Evolutionary conservation across 2,329 filamentous ascomycete genomes (phyloP).

Genomic region (Nannizzia gypsea): DNA sequence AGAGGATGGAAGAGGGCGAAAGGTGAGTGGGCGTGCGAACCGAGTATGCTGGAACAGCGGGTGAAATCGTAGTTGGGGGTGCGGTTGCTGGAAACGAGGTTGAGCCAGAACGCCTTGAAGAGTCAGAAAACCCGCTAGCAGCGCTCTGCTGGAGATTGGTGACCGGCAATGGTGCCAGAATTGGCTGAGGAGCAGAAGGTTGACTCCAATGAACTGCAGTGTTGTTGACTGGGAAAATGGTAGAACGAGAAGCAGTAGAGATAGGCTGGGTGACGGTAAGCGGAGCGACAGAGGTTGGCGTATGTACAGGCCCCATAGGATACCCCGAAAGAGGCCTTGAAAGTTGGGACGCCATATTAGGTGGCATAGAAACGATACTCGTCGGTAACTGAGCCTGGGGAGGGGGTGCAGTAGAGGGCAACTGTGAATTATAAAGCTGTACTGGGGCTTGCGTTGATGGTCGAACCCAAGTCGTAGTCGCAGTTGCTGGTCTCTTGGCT

Average conservation of each 20-base stretch:
- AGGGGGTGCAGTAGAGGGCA: conserved; percentile 16
- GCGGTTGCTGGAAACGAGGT: conserved; percentile 39
- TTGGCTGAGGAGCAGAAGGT: conserved; percentile 7
- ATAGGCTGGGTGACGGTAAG: neutral
- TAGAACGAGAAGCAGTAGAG: neutral
- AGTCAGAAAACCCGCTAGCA: conserved; percentile 22
- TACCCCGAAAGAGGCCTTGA: conserved; percentile 14
- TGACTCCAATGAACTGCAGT: neutral
- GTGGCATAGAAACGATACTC: conserved; percentile 9
- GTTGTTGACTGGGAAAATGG: neutral
- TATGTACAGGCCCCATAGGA: conserved; percentile 16
- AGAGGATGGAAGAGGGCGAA: conserved; percentile 75
- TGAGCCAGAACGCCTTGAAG: conserved; percentile 39
- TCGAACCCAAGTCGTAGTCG: conserved; percentile 5
- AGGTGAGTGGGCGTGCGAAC: conserved; percentile 53
- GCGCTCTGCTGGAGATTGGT: conserved; percentile 21
- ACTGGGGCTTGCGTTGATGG: conserved; percentile 19
- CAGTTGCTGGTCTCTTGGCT: conserved; percentile 8
- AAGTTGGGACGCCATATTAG: conserved; percentile 30
- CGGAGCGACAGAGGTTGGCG: conserved; percentile 24
- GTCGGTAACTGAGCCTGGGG: conserved; percentile 29
- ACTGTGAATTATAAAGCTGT: conserved; percentile 14
- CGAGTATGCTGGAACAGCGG: conserved; percentile 55
- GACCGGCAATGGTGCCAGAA: conserved; percentile 21
- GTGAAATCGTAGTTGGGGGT: conserved; percentile 44